Evolutionary conservation across 768 basidiomycete genomes (phyloP).

Genomic region (Coprinopsis strossmayeri): DNA sequence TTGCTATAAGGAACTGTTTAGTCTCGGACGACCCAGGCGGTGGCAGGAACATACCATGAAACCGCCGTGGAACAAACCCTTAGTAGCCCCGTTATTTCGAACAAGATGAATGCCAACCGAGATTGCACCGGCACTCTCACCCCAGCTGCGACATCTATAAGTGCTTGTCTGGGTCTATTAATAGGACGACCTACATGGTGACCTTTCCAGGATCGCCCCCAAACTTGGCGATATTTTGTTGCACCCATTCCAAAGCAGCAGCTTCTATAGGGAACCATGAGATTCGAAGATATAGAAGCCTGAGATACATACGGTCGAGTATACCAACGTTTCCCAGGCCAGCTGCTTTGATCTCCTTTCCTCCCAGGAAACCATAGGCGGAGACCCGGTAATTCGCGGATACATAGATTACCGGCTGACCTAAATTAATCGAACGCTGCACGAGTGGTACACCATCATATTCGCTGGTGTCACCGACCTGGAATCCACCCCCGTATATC

Average conservation of each 20-base stretch:
- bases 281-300: neutral
- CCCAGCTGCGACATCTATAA: slow-evolving; percentile 20
- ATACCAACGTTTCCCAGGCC: slow-evolving; percentile 44
- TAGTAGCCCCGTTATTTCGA: slow-evolving; percentile 22
- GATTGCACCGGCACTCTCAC: slow-evolving; percentile 42
- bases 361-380: slow-evolving; percentile 36
- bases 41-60: slow-evolving; percentile 22
- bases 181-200: slow-evolving; percentile 28
- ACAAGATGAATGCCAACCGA: slow-evolving; percentile 33
- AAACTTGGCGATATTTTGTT: slow-evolving; percentile 43
- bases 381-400: slow-evolving; percentile 30
- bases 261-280: slow-evolving; percentile 20
- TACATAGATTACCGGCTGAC: slow-evolving; percentile 30
- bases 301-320: slow-evolving; percentile 36
- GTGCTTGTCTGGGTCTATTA: no score
- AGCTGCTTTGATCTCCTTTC: slow-evolving; percentile 30
- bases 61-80: slow-evolving; percentile 29
- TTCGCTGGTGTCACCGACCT: slow-evolving; percentile 18
- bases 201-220: slow-evolving; percentile 46
- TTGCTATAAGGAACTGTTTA: slow-evolving; percentile 17
- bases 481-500: slow-evolving; percentile 30
- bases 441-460: slow-evolving; percentile 22
- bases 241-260: slow-evolving; percentile 48
- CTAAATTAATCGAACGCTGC: slow-evolving; percentile 21
- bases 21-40: neutral